phyloP scores from a whole-genome alignment of 495 filamentous ascomycete genomes.

The Xylaria curta region DNA sequence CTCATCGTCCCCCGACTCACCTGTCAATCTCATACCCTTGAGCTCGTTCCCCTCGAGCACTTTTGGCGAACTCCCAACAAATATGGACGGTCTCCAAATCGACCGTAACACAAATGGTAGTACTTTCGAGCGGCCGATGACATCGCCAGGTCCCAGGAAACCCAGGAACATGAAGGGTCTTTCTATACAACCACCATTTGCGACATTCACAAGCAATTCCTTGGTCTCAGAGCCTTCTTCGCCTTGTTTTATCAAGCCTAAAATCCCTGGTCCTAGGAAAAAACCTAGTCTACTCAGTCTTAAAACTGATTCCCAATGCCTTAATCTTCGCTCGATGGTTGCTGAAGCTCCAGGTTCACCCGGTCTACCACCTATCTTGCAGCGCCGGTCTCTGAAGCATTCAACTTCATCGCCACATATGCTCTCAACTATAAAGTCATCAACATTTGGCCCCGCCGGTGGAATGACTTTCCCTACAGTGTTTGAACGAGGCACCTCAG shows the following conservation, averaged over 20 bases:
- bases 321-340: slow-evolving; percentile 45
- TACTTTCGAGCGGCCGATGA: slow-evolving; percentile 58
- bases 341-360: slow-evolving; percentile 54
- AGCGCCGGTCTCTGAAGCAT: slow-evolving; percentile 61
- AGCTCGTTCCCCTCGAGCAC: slow-evolving; percentile 59
- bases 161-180: slow-evolving; percentile 92
- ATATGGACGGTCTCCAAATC: slow-evolving; percentile 48
- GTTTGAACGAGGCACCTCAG: slow-evolving; percentile 54
- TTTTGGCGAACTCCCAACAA: slow-evolving; percentile 51
- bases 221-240: slow-evolving; percentile 77
- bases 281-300: slow-evolving; percentile 80
- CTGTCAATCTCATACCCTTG: slow-evolving; percentile 67
- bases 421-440: slow-evolving; percentile 56
- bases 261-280: slow-evolving; percentile 68
- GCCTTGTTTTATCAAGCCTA: slow-evolving; percentile 79
- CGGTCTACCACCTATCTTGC: slow-evolving; percentile 55
- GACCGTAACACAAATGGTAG: slow-evolving; percentile 39
- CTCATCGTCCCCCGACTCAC: slow-evolving; percentile 88
- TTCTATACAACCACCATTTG: slow-evolving; percentile 79
- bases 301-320: slow-evolving; percentile 62
- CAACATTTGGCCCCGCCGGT: slow-evolving; percentile 58
- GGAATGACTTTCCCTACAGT: slow-evolving; percentile 61
- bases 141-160: slow-evolving; percentile 75
- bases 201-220: slow-evolving; percentile 44
- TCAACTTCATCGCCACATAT: slow-evolving; percentile 63